Percentiles rank a stretch among this genome's conserved stretches.
These are phyloP conservation scores for Solanum chiquidenum DNA, from an alignment of 257 asterid species.

Conservation along the genomic window DNA sequence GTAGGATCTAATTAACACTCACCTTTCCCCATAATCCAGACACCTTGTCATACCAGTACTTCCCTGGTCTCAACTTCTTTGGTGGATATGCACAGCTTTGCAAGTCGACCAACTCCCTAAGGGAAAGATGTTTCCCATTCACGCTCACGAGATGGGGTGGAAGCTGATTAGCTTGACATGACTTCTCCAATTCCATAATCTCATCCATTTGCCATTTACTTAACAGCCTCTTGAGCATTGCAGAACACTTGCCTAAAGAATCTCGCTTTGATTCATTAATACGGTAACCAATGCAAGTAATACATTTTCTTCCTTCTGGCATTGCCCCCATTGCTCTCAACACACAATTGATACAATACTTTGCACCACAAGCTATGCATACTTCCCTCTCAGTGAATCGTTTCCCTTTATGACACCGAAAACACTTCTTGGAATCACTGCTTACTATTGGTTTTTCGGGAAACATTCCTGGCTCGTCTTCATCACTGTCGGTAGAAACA, in stretches of 20 bases:
- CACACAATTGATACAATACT: conserved; percentile 67
- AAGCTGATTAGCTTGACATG: conserved; percentile 59
- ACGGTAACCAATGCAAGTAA: conserved; percentile 44
- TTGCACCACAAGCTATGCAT: conserved; percentile 77
- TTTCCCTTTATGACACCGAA: conserved; percentile 39
- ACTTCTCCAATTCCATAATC: conserved; percentile 42
- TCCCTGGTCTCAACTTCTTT: conserved; percentile 74
- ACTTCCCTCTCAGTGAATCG: conserved; percentile 54
- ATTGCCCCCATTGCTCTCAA: conserved; percentile 92
- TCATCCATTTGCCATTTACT: conserved; percentile 27
- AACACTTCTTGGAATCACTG: conserved; percentile 50
- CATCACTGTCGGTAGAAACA: conserved; percentile 22
- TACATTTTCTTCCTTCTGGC: conserved; percentile 93
- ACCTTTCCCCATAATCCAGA: conserved; percentile 99
- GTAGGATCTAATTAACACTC: not conserved
- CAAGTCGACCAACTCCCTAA: conserved; percentile 43
- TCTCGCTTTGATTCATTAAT: conserved; percentile 55
- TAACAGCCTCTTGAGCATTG: conserved; percentile 48
- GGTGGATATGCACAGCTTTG: conserved; percentile 75
- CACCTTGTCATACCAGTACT: conserved; percentile 82
- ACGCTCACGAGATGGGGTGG: conserved; percentile 54
- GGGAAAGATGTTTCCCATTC: conserved; percentile 44
- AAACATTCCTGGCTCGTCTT: conserved; percentile 7
- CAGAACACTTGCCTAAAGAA: conserved; percentile 63
- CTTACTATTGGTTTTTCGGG: conserved; percentile 28